Conservation (phyloP, 345 rosid species). For the Eucalyptus marginata region DNA sequence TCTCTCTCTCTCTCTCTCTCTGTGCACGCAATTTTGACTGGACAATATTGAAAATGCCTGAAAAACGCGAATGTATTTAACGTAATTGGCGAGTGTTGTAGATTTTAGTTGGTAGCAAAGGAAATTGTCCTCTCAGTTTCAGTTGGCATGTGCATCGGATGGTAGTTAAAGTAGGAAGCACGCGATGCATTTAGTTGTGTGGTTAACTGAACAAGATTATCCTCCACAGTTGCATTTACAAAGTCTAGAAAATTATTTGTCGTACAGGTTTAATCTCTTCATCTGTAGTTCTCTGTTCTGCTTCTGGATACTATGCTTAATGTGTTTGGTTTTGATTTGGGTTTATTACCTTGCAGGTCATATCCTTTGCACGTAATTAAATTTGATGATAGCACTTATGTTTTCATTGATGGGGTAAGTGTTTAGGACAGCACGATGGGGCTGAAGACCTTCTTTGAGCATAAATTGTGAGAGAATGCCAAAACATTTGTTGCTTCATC, state of each 20-base stretch:
- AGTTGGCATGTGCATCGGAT: neutral
- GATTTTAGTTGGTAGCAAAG: neutral
- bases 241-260: neutral
- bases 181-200: neutral
- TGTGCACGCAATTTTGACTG: neutral
- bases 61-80: neutral
- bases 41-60: neutral
- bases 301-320: neutral
- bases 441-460: neutral
- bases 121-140: neutral
- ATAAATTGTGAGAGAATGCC: neutral
- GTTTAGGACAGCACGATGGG: neutral
- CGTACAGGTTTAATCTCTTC: neutral
- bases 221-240: neutral
- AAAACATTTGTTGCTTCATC: neutral
- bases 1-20: neutral
- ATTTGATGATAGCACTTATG: neutral
- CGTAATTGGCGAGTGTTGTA: neutral
- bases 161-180: neutral
- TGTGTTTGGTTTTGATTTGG: neutral
- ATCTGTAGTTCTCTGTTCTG: neutral
- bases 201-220: neutral
- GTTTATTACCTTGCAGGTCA: constrained; percentile 58
- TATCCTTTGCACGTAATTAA: constrained; percentile 39
- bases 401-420: neutral